A percentile compares a stretch with the other conserved stretches of the same genome.
Evolutionary conservation across 2,329 filamentous ascomycete species (phyloP).

Genomic region (Pseudopithomyces maydicus): DNA sequence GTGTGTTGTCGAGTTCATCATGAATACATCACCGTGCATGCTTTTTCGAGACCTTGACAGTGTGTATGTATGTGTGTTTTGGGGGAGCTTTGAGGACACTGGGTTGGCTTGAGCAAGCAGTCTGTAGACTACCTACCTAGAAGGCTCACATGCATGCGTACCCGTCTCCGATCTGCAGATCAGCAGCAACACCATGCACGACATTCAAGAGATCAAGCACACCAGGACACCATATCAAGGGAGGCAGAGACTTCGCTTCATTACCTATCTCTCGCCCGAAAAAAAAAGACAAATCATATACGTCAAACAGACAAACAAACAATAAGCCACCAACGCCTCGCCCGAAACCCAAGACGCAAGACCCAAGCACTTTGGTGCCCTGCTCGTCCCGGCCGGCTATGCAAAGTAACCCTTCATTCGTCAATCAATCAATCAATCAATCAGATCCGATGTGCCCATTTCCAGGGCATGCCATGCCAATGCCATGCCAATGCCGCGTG

Average conservation of each 20-base stretch:
- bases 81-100: too few species aligned
- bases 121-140: too few species aligned
- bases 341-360: slow-evolving; percentile 24
- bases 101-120: too few species aligned
- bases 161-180: too few species aligned
- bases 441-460: slow-evolving; percentile 8
- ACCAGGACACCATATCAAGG: neutral
- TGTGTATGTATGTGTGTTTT: too few species aligned
- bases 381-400: slow-evolving; percentile 21
- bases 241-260: neutral
- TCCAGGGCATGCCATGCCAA: slow-evolving; percentile 20
- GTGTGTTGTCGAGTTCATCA: neutral
- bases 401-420: slow-evolving; percentile 13
- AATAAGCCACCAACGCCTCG: slow-evolving; percentile 30
- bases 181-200: too few species aligned
- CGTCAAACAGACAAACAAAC: neutral
- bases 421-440: too few species aligned
- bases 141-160: too few species aligned
- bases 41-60: too few species aligned
- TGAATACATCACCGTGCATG: too few species aligned
- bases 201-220: neutral
- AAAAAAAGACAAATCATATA: neutral
- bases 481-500: slow-evolving; percentile 26
- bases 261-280: neutral
- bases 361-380: slow-evolving; percentile 48